Base-by-base conservation (phyloP, 306 rosid species). In the Ormosia emarginata region DNA sequence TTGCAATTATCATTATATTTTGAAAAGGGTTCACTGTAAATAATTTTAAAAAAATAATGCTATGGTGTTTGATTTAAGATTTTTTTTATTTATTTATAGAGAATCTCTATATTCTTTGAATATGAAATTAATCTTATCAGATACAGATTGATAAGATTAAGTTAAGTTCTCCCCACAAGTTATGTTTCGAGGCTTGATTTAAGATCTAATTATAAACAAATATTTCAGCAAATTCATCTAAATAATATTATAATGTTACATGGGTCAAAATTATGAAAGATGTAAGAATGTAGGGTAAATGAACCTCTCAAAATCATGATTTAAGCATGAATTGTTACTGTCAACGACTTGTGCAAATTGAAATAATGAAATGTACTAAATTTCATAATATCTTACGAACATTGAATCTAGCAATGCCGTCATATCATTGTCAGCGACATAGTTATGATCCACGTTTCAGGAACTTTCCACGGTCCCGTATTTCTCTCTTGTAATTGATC, bases 381-480 rank as follows among this genome's bases (percentile, higher is more conserved):
- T 10, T 77, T 53, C 59, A 7, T 11, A 11, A 32, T 8, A 46
- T 58, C 44, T 63, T 43, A 15, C 3, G 24, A 67, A 68, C 87
- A 75, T 55, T 80, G 85, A 85, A 80, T 52, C 75, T 67, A 41
- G 61, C 55, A 50, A 33, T 53, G 50, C 49, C 34, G 78, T 75
- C 71, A 69, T 52, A 67, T 75, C 79, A 62, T 41, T 58, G 52
- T 67, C 50, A 39, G 12, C 15, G 6, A 37, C 11, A 37, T 43
- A 7, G 34, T n/a, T 29, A 30, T 1, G 71, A 15, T 79, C 40
- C 49, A 79, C 36, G 83, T 68, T 79, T 8, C 7, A 7, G 62
- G 63, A 46, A 77, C 43, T 12, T 53, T 50, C 43, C 41, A 36
- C 6, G 8, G 14, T 15, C 43, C 41, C 39, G 7, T 66, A 4